A percentile compares a stretch with the other conserved stretches of the same genome.
Evolutionary conservation across 2,329 filamentous ascomycete genomes (phyloP).

Genomic region (Fusarium avenaceum): DNA sequence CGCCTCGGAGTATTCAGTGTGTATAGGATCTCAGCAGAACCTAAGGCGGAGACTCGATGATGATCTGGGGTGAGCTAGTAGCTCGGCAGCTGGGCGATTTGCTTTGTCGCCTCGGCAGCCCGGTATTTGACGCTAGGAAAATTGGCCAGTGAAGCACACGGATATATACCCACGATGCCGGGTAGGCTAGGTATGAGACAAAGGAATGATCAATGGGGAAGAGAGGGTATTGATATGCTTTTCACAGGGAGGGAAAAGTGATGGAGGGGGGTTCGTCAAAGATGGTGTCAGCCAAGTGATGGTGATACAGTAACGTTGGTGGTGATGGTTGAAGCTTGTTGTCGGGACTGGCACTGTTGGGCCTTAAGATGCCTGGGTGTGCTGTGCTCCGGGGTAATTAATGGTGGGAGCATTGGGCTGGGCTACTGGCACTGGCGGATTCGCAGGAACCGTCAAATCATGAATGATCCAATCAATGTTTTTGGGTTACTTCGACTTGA

Average conservation of each 20-base stretch:
- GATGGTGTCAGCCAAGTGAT: conserved; percentile 43
- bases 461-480: conserved; percentile 35
- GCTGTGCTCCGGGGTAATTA: conserved; percentile 5
- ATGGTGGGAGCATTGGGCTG: conserved; percentile 9
- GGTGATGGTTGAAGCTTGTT: conserved; percentile 21
- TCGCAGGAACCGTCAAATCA: conserved; percentile 24
- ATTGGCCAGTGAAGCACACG: conserved; percentile 35
- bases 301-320: conserved; percentile 30
- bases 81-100: conserved; percentile 41
- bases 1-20: conserved; percentile 19
- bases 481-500: conserved; percentile 36
- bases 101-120: conserved; percentile 42
- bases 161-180: conserved; percentile 23
- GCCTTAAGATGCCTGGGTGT: not conserved
- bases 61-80: conserved; percentile 49
- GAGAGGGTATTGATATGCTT: conserved; percentile 45
- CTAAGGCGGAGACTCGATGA: conserved; percentile 20
- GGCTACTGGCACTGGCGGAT: conserved; percentile 16
- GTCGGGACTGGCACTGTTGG: not conserved
- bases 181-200: conserved; percentile 10
- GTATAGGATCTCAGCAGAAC: conserved; percentile 31
- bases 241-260: conserved; percentile 19
- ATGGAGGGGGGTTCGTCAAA: conserved; percentile 28
- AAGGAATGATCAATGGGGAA: conserved; percentile 20
- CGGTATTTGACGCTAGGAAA: conserved; percentile 40